Conservation (phyloP, 768 basidiomycete genomes). For the Artomyces pyxidatus region DNA sequence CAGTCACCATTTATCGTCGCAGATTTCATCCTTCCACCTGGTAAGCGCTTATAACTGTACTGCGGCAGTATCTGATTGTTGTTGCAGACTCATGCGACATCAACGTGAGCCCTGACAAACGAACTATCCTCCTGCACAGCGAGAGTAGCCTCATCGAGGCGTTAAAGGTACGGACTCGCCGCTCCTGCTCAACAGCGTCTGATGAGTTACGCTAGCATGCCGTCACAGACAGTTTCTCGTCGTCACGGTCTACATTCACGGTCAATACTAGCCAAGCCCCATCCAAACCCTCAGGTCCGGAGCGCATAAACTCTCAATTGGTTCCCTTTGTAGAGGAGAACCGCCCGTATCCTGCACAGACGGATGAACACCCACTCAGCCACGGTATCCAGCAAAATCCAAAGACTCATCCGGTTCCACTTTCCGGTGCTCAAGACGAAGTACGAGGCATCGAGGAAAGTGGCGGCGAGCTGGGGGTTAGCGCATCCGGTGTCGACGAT, state of each 20-base stretch:
- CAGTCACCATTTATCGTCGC: conserved; percentile 81
- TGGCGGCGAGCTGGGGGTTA: no score
- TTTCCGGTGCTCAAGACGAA: no score
- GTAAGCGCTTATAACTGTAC: conserved; percentile 32
- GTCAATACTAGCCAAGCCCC: conserved; percentile 13
- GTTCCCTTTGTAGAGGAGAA: no score
- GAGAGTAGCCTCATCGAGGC: conserved; percentile 72
- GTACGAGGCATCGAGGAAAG: no score
- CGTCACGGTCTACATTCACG: conserved; percentile 13
- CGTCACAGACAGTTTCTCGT: conserved; percentile 9
- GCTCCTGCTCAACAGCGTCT: not conserved
- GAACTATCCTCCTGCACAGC: conserved; percentile 88
- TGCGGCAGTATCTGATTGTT: not conserved
- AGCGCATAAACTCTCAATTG: no score
- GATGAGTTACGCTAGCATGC: not conserved
- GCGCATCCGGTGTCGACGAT: no score
- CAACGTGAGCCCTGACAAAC: conserved; percentile 94
- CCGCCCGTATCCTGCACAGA: no score
- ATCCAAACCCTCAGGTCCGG: no score
- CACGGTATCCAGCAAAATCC: no score
- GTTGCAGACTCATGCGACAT: conserved; percentile 72
- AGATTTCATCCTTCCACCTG: conserved; percentile 73
- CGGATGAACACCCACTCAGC: no score
- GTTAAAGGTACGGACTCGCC: conserved; percentile 52
- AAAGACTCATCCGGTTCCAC: no score